Conservation (phyloP, 106 monocot genomes). For the Xerophyta viscosa region DNA sequence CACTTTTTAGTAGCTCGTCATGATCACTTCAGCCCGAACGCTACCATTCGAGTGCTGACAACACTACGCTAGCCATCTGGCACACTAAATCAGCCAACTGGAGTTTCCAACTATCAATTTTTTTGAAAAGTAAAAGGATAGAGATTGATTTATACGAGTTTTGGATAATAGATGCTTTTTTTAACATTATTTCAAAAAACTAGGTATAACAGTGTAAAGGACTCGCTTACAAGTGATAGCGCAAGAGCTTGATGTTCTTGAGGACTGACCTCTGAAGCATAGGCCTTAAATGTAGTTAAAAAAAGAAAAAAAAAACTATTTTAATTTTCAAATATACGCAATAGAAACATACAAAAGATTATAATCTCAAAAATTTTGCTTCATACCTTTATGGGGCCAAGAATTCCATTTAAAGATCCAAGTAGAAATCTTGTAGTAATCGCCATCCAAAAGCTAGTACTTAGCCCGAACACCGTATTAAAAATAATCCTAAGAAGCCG, state of each 20-base stretch:
- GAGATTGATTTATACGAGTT: too few species aligned
- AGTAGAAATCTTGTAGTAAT: slow-evolving; percentile 76
- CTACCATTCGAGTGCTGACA: too few species aligned
- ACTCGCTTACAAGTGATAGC: slow-evolving; percentile 30
- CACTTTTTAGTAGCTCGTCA: too few species aligned
- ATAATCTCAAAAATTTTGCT: neutral
- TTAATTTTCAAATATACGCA: neutral
- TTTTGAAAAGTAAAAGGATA: too few species aligned
- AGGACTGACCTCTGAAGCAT: slow-evolving; percentile 25
- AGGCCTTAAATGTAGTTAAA: slow-evolving; percentile 17
- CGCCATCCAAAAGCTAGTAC: slow-evolving; percentile 83
- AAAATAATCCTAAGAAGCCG: slow-evolving; percentile 50
- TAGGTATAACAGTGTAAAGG: neutral
- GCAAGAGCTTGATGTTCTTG: slow-evolving; percentile 31
- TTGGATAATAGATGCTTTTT: too few species aligned
- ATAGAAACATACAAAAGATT: neutral
- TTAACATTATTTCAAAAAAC: too few species aligned
- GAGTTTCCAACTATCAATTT: too few species aligned
- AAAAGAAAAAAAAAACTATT: neutral
- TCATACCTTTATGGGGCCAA: slow-evolving; percentile 31
- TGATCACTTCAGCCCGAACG: too few species aligned
- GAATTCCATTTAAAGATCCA: slow-evolving; percentile 72
- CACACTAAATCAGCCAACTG: too few species aligned
- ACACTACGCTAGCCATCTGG: too few species aligned
- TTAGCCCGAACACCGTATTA: slow-evolving; percentile 83